A percentile compares a stretch with the other conserved stretches of the same genome.
These are phyloP conservation scores for Bauhinia variegata DNA, from an alignment of 306 rosid genomes.

Conservation along the genomic window DNA sequence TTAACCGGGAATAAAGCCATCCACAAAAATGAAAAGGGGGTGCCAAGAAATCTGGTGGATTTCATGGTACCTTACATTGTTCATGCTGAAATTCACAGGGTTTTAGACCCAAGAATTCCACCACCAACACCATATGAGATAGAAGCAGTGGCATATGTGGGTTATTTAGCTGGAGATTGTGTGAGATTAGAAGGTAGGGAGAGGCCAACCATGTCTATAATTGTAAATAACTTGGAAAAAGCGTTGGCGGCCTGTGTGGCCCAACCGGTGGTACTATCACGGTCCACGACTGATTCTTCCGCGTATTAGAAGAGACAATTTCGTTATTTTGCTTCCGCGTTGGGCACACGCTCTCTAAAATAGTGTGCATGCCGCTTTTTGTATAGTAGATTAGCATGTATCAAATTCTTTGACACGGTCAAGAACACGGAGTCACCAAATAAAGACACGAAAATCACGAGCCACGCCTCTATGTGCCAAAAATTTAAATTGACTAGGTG, in stretches of 20 bases:
- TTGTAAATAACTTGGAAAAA: conserved; percentile 62
- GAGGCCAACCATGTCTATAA: conserved; percentile 67
- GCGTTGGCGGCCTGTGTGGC: conserved; percentile 70
- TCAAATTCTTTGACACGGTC: no score
- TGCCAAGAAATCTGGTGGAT: conserved; percentile 86
- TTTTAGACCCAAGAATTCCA: conserved; percentile 66
- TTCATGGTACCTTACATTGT: conserved; percentile 61
- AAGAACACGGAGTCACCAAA: no score
- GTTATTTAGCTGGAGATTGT: conserved; percentile 83
- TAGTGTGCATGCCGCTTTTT: conserved; percentile 14
- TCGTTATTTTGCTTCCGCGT: background rate
- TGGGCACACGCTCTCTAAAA: background rate
- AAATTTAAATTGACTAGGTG: no score
- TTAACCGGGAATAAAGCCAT: conserved; percentile 70
- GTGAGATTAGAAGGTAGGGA: conserved; percentile 63
- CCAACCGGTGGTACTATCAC: conserved; percentile 37
- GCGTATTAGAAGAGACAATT: no score
- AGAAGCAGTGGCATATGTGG: conserved; percentile 75
- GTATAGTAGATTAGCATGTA: background rate
- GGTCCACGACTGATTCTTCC: conserved; percentile 42
- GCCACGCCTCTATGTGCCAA: no score
- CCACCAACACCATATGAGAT: conserved; percentile 82
- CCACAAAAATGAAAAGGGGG: conserved; percentile 65
- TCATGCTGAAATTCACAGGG: conserved; percentile 78
- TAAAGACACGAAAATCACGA: no score